Percentiles rank a stretch among this genome's conserved stretches.
These are phyloP conservation scores for Phytophthora constricta DNA, from an alignment of 352 stramenopile species.

Conservation along the genomic window DNA sequence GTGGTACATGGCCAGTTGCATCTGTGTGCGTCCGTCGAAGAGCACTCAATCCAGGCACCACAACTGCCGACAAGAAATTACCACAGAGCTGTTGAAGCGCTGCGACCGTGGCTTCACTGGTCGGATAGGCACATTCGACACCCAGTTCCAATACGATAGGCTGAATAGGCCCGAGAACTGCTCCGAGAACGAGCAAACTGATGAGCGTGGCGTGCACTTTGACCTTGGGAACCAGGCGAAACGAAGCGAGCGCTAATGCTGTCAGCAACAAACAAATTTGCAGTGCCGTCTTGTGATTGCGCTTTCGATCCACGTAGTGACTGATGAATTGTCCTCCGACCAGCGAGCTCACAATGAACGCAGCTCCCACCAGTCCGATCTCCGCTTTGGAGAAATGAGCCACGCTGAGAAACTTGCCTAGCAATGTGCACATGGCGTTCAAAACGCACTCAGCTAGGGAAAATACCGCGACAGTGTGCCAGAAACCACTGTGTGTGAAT, in stretches of 20 bases:
- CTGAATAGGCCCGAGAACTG: conserved; percentile 68
- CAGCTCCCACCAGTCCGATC: conserved; percentile 68
- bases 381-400: conserved; percentile 70
- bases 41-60: conserved; percentile 59
- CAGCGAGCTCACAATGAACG: conserved; percentile 76
- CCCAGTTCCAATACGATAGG: conserved; percentile 75
- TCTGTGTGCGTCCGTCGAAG: conserved; percentile 47
- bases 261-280: conserved; percentile 65
- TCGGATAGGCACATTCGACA: conserved; percentile 78
- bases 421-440: conserved; percentile 74
- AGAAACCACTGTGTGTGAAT: conserved; percentile 71
- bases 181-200: conserved; percentile 59
- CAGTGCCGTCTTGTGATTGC: conserved; percentile 65
- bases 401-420: conserved; percentile 71
- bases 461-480: conserved; percentile 66
- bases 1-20: conserved; percentile 34
- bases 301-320: conserved; percentile 64
- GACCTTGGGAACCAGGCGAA: conserved; percentile 54
- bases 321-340: conserved; percentile 74
- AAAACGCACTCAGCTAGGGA: conserved; percentile 72
- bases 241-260: conserved; percentile 42
- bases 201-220: conserved; percentile 40
- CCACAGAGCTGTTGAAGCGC: conserved; percentile 80
- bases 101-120: conserved; percentile 76
- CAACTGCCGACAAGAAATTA: conserved; percentile 74